phyloP scores from a whole-genome alignment of 179 eudicot species.

The Amaranthus tricolor region DNA sequence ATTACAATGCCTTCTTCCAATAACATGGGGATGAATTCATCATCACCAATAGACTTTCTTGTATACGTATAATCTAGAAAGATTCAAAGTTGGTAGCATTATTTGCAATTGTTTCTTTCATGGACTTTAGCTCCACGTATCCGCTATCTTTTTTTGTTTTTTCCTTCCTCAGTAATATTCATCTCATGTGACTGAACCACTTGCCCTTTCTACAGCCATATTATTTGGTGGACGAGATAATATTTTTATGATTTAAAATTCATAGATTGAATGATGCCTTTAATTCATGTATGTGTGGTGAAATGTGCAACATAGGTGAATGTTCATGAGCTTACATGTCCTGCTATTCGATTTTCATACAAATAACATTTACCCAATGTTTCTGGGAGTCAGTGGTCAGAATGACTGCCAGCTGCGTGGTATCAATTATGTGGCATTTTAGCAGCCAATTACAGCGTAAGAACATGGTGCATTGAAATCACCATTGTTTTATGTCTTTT shows the following conservation, averaged over 20 bases:
- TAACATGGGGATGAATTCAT: constrained; percentile 6
- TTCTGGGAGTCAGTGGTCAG: neutral
- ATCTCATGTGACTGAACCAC: constrained; percentile 8
- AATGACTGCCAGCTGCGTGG: constrained; percentile 11
- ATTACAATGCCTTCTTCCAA: neutral
- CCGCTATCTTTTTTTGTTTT: neutral
- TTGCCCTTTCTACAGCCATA: neutral
- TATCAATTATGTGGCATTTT: constrained; percentile 9
- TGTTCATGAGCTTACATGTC: neutral
- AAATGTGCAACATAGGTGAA: neutral
- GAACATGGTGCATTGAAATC: neutral
- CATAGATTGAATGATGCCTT: neutral
- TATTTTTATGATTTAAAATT: neutral
- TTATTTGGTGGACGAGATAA: neutral
- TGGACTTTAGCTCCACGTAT: constrained; percentile 2
- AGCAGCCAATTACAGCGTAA: neutral
- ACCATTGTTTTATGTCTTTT: neutral
- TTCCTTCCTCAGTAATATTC: neutral
- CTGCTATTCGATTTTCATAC: neutral
- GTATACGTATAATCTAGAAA: constrained; percentile 5
- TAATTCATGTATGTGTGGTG: neutral
- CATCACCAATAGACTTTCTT: constrained; percentile 2
- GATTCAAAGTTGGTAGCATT: neutral
- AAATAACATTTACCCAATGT: neutral
- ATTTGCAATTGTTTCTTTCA: neutral